These are phyloP conservation scores for Fusarium sp. DNA, from an alignment of 2,329 filamentous ascomycete species.

Conservation along the genomic window DNA sequence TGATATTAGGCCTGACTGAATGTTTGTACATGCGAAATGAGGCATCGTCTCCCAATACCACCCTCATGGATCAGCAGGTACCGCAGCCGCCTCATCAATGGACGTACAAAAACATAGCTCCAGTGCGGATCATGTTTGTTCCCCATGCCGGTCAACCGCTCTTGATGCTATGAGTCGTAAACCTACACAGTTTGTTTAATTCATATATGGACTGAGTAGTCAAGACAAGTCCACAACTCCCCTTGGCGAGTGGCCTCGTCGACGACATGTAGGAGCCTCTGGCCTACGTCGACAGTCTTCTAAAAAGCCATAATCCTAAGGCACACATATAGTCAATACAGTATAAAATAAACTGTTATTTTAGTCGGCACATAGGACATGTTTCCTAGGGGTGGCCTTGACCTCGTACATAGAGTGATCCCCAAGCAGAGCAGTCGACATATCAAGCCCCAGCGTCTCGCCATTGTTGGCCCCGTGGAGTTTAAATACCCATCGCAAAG, in stretches of 20 bases:
- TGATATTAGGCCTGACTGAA: background rate
- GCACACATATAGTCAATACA: constrained; percentile 50
- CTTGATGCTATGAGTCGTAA: background rate
- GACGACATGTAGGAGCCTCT: background rate
- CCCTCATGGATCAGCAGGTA: background rate
- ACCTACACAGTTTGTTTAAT: background rate
- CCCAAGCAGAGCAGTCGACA: constrained; percentile 64
- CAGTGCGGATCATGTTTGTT: background rate
- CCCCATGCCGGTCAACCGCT: background rate
- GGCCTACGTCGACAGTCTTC: background rate
- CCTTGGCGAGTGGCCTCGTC: background rate
- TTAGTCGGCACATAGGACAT: too few relatives aligned
- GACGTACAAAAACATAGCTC: too few relatives aligned
- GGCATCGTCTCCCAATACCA: background rate
- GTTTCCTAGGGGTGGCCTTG: too few relatives aligned
- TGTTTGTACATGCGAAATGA: background rate
- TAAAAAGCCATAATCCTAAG: constrained; percentile 24
- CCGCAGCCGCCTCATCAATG: background rate
- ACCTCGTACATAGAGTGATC: constrained; percentile 64
- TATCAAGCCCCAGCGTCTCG: constrained; percentile 42
- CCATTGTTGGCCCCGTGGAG: constrained; percentile 45
- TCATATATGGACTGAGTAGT: too few relatives aligned
- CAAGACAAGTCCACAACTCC: too few relatives aligned
- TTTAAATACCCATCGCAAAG: too few relatives aligned
- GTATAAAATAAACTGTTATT: too few relatives aligned